Conservation (phyloP, 352 stramenopile species). For the Globisporangium cederbergense region DNA sequence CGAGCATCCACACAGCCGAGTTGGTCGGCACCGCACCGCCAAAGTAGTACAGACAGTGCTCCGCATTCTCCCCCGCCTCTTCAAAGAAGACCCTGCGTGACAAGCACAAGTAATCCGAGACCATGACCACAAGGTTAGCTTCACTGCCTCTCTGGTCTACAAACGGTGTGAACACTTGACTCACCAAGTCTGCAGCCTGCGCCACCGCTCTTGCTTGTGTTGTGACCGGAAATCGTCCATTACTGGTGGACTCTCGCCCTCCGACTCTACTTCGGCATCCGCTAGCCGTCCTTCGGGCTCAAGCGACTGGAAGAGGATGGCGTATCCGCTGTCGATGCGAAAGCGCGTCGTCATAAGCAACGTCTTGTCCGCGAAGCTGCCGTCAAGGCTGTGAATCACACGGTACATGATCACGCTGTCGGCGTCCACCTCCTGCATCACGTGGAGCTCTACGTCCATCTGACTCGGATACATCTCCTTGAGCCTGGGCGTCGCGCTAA, state of each 20-base stretch:
- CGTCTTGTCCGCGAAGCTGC: constrained; percentile 25
- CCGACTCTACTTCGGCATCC: neutral
- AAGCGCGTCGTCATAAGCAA: constrained; percentile 44
- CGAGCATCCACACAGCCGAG: constrained; percentile 51
- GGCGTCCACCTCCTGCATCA: constrained; percentile 47
- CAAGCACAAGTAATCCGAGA: neutral
- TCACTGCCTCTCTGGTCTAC: neutral
- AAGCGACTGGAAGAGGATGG: constrained; percentile 47
- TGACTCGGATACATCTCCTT: constrained; percentile 36
- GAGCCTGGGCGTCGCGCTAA: constrained; percentile 26
- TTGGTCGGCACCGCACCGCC: constrained; percentile 42
- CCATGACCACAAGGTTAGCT: constrained; percentile 1
- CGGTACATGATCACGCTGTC: constrained; percentile 59
- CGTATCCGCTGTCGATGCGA: constrained; percentile 28
- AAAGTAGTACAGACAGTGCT: constrained; percentile 43
- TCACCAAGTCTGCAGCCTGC: constrained; percentile 54
- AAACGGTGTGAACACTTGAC: neutral
- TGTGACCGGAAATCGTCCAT: neutral
- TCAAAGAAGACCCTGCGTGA: constrained; percentile 43
- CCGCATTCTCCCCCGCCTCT: constrained; percentile 22
- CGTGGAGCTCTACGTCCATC: constrained; percentile 37
- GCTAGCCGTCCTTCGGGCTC: constrained; percentile 19
- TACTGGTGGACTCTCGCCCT: neutral
- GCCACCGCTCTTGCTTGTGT: constrained; percentile 26
- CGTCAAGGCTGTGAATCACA: constrained; percentile 30